Evolutionary conservation across 345 rosid genomes (phyloP).

Genomic region (Hibiscus mutabilis): DNA sequence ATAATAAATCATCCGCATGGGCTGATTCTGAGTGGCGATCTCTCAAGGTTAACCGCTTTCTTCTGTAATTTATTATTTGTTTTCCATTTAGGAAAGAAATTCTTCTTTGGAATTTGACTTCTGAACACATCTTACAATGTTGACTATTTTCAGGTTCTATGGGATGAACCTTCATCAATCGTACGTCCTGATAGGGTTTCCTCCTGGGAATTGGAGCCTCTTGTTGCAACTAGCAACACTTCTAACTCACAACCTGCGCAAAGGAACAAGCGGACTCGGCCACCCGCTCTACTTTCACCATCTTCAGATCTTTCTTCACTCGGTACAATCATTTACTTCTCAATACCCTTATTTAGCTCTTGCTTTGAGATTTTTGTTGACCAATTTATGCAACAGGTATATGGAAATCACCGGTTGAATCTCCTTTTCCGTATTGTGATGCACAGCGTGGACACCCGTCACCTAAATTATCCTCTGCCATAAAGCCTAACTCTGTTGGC

Average conservation of each 20-base stretch:
- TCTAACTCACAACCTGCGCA: constrained; percentile 61
- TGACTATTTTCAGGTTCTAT: constrained; percentile 49
- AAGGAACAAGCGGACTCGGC: constrained; percentile 77
- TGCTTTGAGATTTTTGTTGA: constrained; percentile 10
- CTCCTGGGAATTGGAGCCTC: constrained; percentile 96
- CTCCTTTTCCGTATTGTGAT: constrained; percentile 48
- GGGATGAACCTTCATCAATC: constrained; percentile 92
- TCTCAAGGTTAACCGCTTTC: constrained; percentile 54
- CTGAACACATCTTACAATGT: background rate
- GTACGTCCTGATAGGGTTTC: constrained; percentile 86
- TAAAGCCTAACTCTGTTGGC: constrained; percentile 38
- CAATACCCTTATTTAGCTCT: constrained; percentile 10
- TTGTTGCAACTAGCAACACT: constrained; percentile 50
- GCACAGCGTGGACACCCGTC: constrained; percentile 43
- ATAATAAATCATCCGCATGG: constrained; percentile 68
- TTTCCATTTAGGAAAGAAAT: background rate
- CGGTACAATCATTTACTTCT: constrained; percentile 34
- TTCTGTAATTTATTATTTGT: background rate
- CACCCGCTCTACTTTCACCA: constrained; percentile 61
- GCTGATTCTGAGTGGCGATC: constrained; percentile 96
- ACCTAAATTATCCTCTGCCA: constrained; percentile 41
- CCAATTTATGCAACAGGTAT: constrained; percentile 37
- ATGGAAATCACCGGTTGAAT: constrained; percentile 62
- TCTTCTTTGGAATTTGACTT: background rate
- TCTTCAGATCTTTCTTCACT: constrained; percentile 44